These are phyloP conservation scores for Hypoxylon sp. DNA, from an alignment of 2,329 filamentous ascomycete species.

Conservation along the genomic window DNA sequence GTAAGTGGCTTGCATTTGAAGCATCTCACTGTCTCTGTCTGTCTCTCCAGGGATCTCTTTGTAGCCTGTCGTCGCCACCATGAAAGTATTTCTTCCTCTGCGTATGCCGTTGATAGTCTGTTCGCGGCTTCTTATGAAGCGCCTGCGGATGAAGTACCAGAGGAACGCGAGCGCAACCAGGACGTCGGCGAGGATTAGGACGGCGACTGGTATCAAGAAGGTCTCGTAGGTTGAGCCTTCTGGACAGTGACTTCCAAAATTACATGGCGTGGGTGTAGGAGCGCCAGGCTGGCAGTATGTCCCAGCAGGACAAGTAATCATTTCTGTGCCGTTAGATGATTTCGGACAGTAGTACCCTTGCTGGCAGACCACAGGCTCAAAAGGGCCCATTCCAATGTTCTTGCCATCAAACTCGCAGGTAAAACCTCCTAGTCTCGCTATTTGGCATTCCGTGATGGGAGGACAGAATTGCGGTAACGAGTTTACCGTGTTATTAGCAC, in stretches of 20 bases:
- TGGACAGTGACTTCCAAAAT: constrained; percentile 61
- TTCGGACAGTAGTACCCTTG: constrained; percentile 64
- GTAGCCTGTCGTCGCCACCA: constrained; percentile 53
- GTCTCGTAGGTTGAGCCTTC: constrained; percentile 59
- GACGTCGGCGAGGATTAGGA: constrained; percentile 60
- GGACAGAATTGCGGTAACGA: constrained; percentile 62
- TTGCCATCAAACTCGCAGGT: constrained; percentile 52
- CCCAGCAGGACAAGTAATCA: constrained; percentile 60
- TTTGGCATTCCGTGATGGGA: constrained; percentile 56
- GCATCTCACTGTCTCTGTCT: constrained; percentile 57
- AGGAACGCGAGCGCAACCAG: constrained; percentile 56
- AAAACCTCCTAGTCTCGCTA: constrained; percentile 53
- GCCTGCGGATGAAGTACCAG: constrained; percentile 54
- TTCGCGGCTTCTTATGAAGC: constrained; percentile 54
- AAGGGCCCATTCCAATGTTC: constrained; percentile 60
- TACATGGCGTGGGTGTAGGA: constrained; percentile 62
- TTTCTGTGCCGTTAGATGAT: constrained; percentile 54
- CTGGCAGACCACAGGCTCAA: constrained; percentile 66
- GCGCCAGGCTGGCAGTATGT: constrained; percentile 66
- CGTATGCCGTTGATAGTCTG: constrained; percentile 43
- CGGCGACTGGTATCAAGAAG: constrained; percentile 58
- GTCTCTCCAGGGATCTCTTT: constrained; percentile 50
- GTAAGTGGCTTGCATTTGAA: constrained; percentile 53
- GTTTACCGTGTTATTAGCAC: constrained; percentile 61
- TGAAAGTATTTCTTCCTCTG: constrained; percentile 50